These are phyloP conservation scores for Vitis cinerea DNA, from an alignment of 164 flowering plant species.

Conservation along the genomic window DNA sequence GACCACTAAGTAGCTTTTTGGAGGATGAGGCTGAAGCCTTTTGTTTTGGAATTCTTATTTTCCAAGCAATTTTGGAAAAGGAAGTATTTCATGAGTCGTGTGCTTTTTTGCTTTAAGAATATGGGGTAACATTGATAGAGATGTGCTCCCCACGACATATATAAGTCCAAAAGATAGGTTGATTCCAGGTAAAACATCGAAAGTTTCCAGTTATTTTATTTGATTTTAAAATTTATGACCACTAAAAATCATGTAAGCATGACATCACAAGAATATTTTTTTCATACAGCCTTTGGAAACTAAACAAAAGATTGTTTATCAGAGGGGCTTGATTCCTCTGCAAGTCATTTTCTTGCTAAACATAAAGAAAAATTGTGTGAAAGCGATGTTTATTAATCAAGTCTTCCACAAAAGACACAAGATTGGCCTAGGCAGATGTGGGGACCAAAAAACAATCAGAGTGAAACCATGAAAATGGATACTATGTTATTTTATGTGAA, in stretches of 20 bases:
- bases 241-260: background rate
- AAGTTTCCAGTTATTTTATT: background rate
- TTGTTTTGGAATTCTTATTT: background rate
- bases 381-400: too few species aligned
- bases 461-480: background rate
- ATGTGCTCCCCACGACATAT: background rate
- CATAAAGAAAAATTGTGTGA: too few species aligned
- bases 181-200: background rate
- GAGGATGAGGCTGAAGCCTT: background rate
- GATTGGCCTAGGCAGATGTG: background rate
- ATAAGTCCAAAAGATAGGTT: background rate
- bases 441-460: too few species aligned
- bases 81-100: background rate
- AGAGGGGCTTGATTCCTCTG: too few species aligned
- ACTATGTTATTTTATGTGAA: background rate
- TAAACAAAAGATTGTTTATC: background rate
- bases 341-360: too few species aligned
- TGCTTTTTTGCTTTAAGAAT: constrained; percentile 6
- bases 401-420: too few species aligned
- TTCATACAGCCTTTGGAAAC: background rate
- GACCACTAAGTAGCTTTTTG: background rate
- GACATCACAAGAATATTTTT: background rate
- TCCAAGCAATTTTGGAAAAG: constrained; percentile 1
- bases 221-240: background rate
- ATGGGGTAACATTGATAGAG: constrained; percentile 2